Evolutionary conservation across 164 flowering plant species (phyloP).

Genomic region (Stephania japonica): DNA sequence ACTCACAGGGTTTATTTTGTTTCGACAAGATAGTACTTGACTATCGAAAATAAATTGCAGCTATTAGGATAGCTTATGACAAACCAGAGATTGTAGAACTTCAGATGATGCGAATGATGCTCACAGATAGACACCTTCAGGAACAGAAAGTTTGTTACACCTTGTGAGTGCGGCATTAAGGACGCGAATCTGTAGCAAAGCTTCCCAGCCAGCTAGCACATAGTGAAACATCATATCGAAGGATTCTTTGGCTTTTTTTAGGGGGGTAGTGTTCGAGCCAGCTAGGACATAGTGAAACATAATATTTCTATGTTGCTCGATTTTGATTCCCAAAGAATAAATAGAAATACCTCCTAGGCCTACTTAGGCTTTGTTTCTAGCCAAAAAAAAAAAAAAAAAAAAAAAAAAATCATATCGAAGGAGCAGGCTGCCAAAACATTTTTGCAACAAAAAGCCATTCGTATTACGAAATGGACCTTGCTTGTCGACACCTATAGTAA

Average conservation of each 20-base stretch:
- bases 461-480: conserved; percentile 57
- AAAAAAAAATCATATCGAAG: conserved; percentile 52
- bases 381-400: too few relatives aligned
- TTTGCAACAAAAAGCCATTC: conserved; percentile 48
- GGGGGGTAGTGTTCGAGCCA: too few relatives aligned
- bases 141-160: conserved; percentile 41
- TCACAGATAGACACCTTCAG: conserved; percentile 38
- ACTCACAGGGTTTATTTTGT: too few relatives aligned
- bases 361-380: too few relatives aligned
- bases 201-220: conserved; percentile 77
- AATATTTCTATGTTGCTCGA: too few relatives aligned
- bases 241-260: too few relatives aligned
- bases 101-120: neutral
- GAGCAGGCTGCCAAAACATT: conserved; percentile 62
- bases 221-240: conserved; percentile 57
- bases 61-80: neutral
- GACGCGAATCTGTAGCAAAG: conserved; percentile 52
- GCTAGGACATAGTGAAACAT: too few relatives aligned
- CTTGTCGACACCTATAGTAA: conserved; percentile 54
- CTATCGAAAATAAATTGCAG: conserved; percentile 23
- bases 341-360: too few relatives aligned
- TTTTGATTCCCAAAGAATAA: too few relatives aligned
- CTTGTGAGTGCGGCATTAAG: conserved; percentile 48
- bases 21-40: conserved; percentile 67
- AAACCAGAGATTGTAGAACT: neutral